These are phyloP conservation scores for Hortiboletus flavorubellus DNA, from an alignment of 768 basidiomycete genomes.

Conservation along the genomic window DNA sequence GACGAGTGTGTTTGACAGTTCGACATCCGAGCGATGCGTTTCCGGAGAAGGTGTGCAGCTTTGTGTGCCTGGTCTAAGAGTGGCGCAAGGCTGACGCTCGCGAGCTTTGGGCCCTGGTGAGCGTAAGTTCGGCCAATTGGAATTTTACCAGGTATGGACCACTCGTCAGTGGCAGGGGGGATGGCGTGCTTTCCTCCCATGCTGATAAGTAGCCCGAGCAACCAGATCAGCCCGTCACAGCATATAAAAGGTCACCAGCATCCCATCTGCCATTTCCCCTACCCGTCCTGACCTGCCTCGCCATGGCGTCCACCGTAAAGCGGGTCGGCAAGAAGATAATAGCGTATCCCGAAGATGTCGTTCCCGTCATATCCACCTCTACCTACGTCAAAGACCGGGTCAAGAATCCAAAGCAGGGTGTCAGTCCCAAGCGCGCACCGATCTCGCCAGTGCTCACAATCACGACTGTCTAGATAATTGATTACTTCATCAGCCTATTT, in stretches of 20 bases:
- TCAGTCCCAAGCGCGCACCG: constrained; percentile 25
- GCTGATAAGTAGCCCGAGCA: neutral
- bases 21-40: neutral
- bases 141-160: neutral
- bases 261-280: neutral
- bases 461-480: constrained; percentile 40
- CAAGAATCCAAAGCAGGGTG: constrained; percentile 47
- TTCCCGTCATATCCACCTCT: constrained; percentile 56
- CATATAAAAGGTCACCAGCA: neutral
- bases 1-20: neutral
- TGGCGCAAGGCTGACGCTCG: neutral
- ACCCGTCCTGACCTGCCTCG: neutral
- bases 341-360: constrained; percentile 54
- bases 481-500: constrained; percentile 74
- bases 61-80: neutral
- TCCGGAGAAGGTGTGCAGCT: no score
- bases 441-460: neutral
- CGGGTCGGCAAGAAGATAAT: constrained; percentile 55
- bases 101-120: no score
- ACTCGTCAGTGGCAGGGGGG: neutral
- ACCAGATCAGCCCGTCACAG: no score
- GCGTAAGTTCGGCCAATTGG: no score
- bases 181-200: constrained; percentile 26
- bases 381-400: constrained; percentile 48
- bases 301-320: constrained; percentile 43